Conservation (phyloP, 2,329 filamentous ascomycete species). For the Cladosporium colombiae region DNA sequence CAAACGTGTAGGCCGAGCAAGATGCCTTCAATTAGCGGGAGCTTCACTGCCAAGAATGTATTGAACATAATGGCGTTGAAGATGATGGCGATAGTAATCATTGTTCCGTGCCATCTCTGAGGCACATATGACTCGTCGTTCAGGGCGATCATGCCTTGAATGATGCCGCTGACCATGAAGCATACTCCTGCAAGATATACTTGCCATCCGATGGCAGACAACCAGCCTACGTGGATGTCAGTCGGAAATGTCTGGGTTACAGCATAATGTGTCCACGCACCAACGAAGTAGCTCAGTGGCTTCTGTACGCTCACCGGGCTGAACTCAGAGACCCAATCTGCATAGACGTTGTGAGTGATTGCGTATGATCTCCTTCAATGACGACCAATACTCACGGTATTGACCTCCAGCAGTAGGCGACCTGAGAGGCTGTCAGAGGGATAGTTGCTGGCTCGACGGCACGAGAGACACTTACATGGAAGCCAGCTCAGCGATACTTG, state of each 20-base stretch:
- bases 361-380: not conserved
- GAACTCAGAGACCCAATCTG: slow-evolving; percentile 42
- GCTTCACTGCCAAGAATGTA: slow-evolving; percentile 42
- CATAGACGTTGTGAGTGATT: not conserved
- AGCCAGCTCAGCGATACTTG: slow-evolving; percentile 19
- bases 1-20: slow-evolving; percentile 36
- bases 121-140: slow-evolving; percentile 44
- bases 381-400: slow-evolving; percentile 28
- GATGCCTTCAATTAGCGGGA: slow-evolving; percentile 49
- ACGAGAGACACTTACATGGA: slow-evolving; percentile 10
- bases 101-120: slow-evolving; percentile 50
- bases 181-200: slow-evolving; percentile 43
- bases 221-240: slow-evolving; percentile 33
- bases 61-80: slow-evolving; percentile 44
- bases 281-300: slow-evolving; percentile 45
- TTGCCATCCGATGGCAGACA: slow-evolving; percentile 45
- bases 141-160: slow-evolving; percentile 49
- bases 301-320: slow-evolving; percentile 44
- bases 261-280: slow-evolving; percentile 22
- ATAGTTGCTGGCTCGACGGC: not conserved
- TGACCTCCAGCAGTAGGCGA: slow-evolving; percentile 27
- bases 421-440: slow-evolving; percentile 6
- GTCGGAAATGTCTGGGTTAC: not conserved
- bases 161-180: slow-evolving; percentile 47
- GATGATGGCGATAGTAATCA: slow-evolving; percentile 47